phyloP scores from a whole-genome alignment of 805 yeast species.

The Saccharomycopsis fibuligera region DNA sequence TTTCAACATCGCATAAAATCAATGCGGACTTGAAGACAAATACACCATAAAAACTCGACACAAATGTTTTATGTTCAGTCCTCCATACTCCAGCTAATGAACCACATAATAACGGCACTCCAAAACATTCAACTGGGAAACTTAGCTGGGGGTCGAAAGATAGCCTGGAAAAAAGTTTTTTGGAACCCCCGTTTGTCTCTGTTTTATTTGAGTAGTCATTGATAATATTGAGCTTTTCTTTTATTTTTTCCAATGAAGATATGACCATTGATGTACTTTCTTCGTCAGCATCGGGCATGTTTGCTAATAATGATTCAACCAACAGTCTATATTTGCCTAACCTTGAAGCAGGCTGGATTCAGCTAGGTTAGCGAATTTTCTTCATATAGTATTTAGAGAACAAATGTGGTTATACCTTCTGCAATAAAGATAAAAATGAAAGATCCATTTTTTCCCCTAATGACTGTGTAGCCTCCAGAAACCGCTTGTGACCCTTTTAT shows the following conservation, averaged over 20 bases:
- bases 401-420: slow-evolving; percentile 1
- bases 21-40: slow-evolving; percentile 47
- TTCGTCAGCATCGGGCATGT: slow-evolving; percentile 1
- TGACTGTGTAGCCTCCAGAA: slow-evolving; percentile 39
- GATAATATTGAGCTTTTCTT: slow-evolving; percentile 4
- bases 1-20: slow-evolving; percentile 30
- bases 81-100: slow-evolving; percentile 37
- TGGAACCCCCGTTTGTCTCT: neutral
- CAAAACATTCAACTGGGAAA: slow-evolving; percentile 42
- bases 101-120: slow-evolving; percentile 39
- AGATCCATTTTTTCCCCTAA: slow-evolving; percentile 35
- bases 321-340: slow-evolving; percentile 14
- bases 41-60: slow-evolving; percentile 29
- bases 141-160: slow-evolving; percentile 13
- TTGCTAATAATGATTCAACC: slow-evolving; percentile 5
- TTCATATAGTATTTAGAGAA: neutral
- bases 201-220: slow-evolving; percentile 1
- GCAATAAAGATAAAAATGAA: slow-evolving; percentile 32
- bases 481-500: slow-evolving; percentile 30
- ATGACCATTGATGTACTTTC: neutral
- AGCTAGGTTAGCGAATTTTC: neutral
- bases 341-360: slow-evolving; percentile 12
- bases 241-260: neutral
- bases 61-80: slow-evolving; percentile 21
- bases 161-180: slow-evolving; percentile 1